Base-by-base conservation (phyloP, 768 basidiomycete genomes). In the Naematelia encephala region DNA sequence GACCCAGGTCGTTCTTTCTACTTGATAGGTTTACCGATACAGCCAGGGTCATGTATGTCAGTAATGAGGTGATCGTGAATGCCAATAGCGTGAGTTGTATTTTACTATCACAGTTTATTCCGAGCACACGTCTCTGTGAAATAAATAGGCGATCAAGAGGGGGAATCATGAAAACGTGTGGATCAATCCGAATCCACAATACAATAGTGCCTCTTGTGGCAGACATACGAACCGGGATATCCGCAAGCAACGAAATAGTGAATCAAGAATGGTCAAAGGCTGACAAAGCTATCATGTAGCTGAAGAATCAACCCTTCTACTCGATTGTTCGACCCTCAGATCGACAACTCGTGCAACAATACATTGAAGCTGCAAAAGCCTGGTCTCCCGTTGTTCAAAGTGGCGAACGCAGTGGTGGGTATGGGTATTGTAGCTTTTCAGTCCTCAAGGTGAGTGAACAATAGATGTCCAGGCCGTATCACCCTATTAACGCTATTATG, bases 11-110 rank as follows among this genome's bases (percentile, higher is more conserved):
- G 10, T 69, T 66, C 43, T 66, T 72, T 59, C 55, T 72, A n/a
- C n/a, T 74, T 12, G 68, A 74, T 50, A 43, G 73, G 23, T 74
- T 74, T 47, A 72, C 68, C 2, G 66, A 70, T 26, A 66, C 68
- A 4, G 51, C 51, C 23, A 46, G 61, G 13, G 60, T 74, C 12
- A 65, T 67, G 21, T 72, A 61, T 51, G 62, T 60, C 34, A 72
- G 64, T 43, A 74, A 74, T 48, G 65, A 72, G 34, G 51, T 68
- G 4, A 61, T 72, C 27, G 28, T 66, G 27, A 60, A 63, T 14
- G 55, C 60, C 26, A 45, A 43, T 12, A 55, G 58, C 12, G 68
- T 65, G 54, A 63, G 62, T 60, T 44, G n/a, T 45, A 3, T 11
- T 34, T 49, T 51, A n/a, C 44, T n/a, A n/a, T n/a, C n/a, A n/a